Base-by-base conservation (phyloP, 164 flowering plant species). In the Aristolochia fimbriata region DNA sequence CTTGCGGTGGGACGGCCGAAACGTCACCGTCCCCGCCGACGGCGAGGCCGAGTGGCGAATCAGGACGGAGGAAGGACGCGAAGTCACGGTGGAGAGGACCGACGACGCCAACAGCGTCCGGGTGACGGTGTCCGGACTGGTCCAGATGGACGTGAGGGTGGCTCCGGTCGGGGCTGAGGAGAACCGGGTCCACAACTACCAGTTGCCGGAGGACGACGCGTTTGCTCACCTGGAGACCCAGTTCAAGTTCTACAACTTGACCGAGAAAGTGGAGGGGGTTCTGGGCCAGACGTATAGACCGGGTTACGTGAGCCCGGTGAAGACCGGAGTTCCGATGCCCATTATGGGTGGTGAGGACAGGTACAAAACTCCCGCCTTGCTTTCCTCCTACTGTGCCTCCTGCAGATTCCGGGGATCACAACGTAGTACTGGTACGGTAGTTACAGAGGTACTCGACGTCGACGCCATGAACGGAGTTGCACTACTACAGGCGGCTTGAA, bases 301-400 rank as follows among this genome's bases (percentile, higher is more conserved):
- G 10, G 72, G 62, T 17, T 88, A 80, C 47, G 80, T 79, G 27
- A 78, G 81, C 53, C 82, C 83, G 0, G 91, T 76, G 24, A 85
- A 83, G 79, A 59, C 55, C 15, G 91, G 86, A 6, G 84, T 85
- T 9, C 75, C 83, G 6, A 83, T 83, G 91, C 91, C 95, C 0
- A 70, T 83, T 78, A 74, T 83, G 87, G 87, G 88, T 3, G 95
- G 88, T 0, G 95, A 87, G 61, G 88, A 84, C 73, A 81, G 71
- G 72, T 82, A 85, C 64, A 61, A 62, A 10, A 80, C 88, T 11
- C 74, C 81, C 2, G 79, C 84, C 1, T 65, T 85, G 19, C 72
- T 64, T 58, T 84, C 87, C 20, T 51, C 88, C 51, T 22, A 67
- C 51, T 87, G 95, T 74, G 69, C 48, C 4, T 63, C 57, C 20